Percentiles rank a stretch among this genome's conserved stretches.
These are phyloP conservation scores for Verticillium klebahnii DNA, from an alignment of 2,329 filamentous ascomycete genomes.

Conservation along the genomic window DNA sequence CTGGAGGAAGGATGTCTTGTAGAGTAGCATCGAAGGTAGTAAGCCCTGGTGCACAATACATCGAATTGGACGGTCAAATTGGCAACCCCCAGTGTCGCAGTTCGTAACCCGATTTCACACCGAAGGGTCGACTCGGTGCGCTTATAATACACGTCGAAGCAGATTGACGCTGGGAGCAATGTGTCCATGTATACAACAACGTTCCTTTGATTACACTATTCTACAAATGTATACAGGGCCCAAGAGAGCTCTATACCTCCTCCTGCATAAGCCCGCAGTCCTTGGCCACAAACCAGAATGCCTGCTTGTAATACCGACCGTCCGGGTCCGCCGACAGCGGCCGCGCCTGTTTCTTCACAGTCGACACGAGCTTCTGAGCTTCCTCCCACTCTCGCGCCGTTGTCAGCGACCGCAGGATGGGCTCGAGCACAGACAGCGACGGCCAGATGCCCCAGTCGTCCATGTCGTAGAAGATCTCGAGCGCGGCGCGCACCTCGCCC, in stretches of 20 bases:
- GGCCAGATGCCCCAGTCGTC: conserved; percentile 22
- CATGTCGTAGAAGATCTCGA: conserved; percentile 40
- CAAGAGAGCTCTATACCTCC: conserved; percentile 15
- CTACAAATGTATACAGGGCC: background rate
- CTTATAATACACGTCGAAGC: no score
- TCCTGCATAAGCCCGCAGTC: conserved; percentile 31
- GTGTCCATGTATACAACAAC: background rate
- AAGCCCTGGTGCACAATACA: no score
- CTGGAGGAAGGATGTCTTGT: no score
- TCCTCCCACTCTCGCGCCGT: conserved; percentile 14
- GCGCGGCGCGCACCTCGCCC: conserved; percentile 9
- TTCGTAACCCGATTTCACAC: no score
- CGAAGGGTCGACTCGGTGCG: background rate
- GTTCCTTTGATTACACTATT: background rate
- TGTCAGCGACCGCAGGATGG: conserved; percentile 10
- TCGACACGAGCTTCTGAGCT: conserved; percentile 28
- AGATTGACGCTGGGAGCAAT: background rate
- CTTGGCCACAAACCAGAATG: conserved; percentile 44
- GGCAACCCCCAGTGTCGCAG: no score
- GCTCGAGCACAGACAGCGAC: conserved; percentile 9
- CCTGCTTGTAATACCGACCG: conserved; percentile 39
- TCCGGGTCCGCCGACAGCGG: conserved; percentile 4
- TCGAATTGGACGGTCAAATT: no score
- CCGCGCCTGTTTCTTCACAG: conserved; percentile 10
- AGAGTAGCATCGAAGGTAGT: no score